phyloP scores from a whole-genome alignment of 106 monocot species.

The Dactylorhiza incarnata region DNA sequence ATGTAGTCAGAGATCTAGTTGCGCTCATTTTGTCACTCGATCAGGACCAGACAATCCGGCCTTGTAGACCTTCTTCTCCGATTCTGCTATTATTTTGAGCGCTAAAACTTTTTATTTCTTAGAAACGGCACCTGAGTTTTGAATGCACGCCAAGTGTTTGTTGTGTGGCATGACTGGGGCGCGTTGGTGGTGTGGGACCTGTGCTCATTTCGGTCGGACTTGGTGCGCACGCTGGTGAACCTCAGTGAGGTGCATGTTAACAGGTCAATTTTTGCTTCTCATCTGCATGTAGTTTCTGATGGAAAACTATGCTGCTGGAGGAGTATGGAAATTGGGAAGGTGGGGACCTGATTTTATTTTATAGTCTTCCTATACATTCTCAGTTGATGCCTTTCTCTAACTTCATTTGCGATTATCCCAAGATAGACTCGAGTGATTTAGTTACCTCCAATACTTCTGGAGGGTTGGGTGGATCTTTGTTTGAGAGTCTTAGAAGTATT shows the following conservation, averaged over 20 bases:
- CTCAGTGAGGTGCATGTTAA: constrained; percentile 32
- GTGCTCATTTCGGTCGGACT: no score
- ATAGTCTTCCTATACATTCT: constrained; percentile 65
- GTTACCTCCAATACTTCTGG: constrained; percentile 6
- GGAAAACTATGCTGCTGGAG: constrained; percentile 53
- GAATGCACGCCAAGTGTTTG: no score
- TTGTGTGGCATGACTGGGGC: no score
- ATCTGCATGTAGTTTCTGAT: constrained; percentile 31
- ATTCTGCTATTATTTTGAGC: no score
- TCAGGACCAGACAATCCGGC: no score
- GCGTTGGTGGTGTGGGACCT: no score
- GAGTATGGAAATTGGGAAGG: constrained; percentile 34
- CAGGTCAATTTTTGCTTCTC: constrained; percentile 30
- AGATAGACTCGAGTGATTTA: constrained; percentile 8
- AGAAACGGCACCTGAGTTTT: no score
- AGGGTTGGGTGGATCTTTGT: constrained; percentile 20
- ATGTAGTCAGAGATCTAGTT: no score
- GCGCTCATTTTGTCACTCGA: no score
- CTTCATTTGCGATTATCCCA: constrained; percentile 14
- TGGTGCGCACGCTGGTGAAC: no score
- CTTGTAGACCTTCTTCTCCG: no score
- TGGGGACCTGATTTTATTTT: constrained; percentile 47
- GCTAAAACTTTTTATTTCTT: no score
- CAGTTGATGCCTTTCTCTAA: constrained; percentile 34
- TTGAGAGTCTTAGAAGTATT: constrained; percentile 31